Percentiles rank a stretch among this genome's conserved stretches.
Evolutionary conservation across 305 asterid genomes (phyloP).

Genomic region (Fraxinus xanthoxyloides): DNA sequence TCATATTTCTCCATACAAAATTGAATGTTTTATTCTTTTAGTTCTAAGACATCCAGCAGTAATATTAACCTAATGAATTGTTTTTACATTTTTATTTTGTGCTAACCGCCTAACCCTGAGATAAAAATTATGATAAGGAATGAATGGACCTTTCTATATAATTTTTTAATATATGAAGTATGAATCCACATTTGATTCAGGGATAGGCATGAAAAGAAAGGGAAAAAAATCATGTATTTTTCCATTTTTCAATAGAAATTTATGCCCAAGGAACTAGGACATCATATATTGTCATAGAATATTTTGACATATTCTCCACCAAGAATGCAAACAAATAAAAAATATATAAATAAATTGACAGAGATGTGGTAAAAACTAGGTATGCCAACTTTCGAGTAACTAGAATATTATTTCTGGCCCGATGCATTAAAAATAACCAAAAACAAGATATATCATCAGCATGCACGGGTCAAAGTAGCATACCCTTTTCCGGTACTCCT

Average conservation of each 20-base stretch:
- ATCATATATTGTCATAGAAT: neutral
- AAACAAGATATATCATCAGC: neutral
- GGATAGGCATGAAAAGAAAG: neutral
- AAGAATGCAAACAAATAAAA: neutral
- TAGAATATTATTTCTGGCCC: neutral
- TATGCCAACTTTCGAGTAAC: neutral
- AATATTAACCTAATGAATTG: neutral
- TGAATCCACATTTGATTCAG: neutral
- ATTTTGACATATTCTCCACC: neutral
- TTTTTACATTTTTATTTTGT: neutral
- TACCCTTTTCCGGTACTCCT: constrained; percentile 95
- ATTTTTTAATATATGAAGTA: neutral
- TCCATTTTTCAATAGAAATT: neutral
- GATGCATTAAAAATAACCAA: constrained; percentile 4
- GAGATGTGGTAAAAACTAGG: neutral
- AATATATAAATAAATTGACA: neutral
- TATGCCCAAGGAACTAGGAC: neutral
- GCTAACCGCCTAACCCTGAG: neutral
- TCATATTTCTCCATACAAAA: neutral
- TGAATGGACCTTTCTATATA: neutral
- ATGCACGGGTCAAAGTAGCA: neutral
- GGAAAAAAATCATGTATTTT: neutral
- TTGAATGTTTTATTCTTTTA: neutral
- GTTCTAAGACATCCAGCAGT: neutral
- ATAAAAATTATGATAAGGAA: neutral